Evolutionary conservation across 768 basidiomycete species (phyloP), one percentile per base, ranked within the genome.

Genomic region (Lyophyllum shimeji): DNA sequence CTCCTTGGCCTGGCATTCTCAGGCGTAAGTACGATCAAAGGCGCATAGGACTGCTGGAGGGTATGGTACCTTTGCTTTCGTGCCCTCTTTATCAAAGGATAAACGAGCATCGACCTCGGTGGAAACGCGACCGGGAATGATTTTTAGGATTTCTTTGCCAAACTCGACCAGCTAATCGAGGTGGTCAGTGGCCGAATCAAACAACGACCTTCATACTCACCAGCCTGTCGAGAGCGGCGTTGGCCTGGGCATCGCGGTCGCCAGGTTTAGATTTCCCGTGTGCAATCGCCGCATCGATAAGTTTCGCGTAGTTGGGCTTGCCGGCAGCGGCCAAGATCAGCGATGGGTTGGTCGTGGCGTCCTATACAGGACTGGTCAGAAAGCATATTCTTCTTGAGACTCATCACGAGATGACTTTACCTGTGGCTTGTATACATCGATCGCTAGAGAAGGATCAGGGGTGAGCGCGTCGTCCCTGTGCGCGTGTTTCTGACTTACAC

Each of bases 41-140:
- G 24, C 52, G 59, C 37, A 45, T 45, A 42, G 50, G 6, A 9
- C 5, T n/a, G n/a, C n/a, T n/a, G n/a, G 29, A 59, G 37, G 58
- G 54, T 46, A 20, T 33, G 70, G 21, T 44, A 82, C 89, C 86
- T 95, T 96, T 59, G 83, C 83, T 75, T 94, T 95, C 62, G 94
- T 97, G 20, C 69, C 91, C 73, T 87, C 86, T 75, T 92, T 98
- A 78, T 98, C 91, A 74, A 97, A 98, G 59, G 96, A 98, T 55
- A 98, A 86, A 63, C 92, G 89, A 48, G 97, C 97, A 72, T 99
- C 97, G 63, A 99, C 95, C 74, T 99, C 97, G 60, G 97, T 98
- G 43, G 97, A 99, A 59, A 99, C 96, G 72, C 97, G 91, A 57
- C 97, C 97, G 53, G 97, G 97, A 67, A 99, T 93, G 76, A 99